Evolutionary conservation across 331 rosid species (phyloP), one percentile per base, ranked within the genome.

Genomic region (Malus hybrid): DNA sequence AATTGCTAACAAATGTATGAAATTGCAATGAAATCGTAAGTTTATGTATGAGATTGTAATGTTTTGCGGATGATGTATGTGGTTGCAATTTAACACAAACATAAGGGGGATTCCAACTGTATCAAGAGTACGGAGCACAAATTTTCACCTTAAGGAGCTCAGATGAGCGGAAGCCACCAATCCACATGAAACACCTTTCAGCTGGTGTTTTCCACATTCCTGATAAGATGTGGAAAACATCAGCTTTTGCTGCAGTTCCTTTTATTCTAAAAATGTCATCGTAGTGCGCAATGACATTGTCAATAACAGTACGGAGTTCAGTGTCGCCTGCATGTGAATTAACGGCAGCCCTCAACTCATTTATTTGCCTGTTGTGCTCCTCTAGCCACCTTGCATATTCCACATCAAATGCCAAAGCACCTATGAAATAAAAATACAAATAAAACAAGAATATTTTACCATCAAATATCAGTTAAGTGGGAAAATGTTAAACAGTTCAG

Each of bases 141-240:
- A 65, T 71, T 58, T 78, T 78, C 79, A 89, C 98, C 96, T 93
- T 93, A 60, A 93, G 88, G 66, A 93, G 82, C 85, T 93, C 98
- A 3, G 98, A 93, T 19, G 98, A 89, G 64, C 96, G 97, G 57
- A 93, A 93, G 70, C 96, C 98, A 69, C 98, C 98, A 28, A 93
- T 93, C 98, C 98, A 93, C 98, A 93, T 82, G 86, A 91, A 93
- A 86, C 98, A 93, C 74, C 98, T 89, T 74, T 91, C 97, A 4
- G 98, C 98, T 58, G 97, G 97, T 68, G 98, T 91, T 83, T 93
- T 91, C 98, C 97, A 93, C 96, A 93, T 91, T 70, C 96, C 98
- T 19, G 97, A 91, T 61, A 93, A 87, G 73, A 91, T 91, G 87
- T 93, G 98, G 87, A 93, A 93, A 61, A 93, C 98, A 76, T 93